These are phyloP conservation scores for Arthrobotrys conoides DNA, from an alignment of 2,329 filamentous ascomycete species.

Conservation along the genomic window DNA sequence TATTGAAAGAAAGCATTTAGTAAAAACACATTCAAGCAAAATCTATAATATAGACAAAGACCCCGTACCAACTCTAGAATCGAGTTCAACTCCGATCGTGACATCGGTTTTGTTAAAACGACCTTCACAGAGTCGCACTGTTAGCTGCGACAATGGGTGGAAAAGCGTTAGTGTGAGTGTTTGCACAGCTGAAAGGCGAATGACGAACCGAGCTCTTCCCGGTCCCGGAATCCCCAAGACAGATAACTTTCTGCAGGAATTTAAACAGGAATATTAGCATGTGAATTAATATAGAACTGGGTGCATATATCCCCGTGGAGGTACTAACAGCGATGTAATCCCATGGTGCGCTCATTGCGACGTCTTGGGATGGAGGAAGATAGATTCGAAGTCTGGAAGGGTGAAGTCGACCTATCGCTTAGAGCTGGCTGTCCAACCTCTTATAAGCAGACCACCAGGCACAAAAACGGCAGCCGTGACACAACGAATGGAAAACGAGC, in stretches of 20 bases:
- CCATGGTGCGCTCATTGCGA: slow-evolving; percentile 78
- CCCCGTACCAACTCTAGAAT: slow-evolving; percentile 70
- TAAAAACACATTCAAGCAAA: not conserved
- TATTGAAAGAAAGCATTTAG: slow-evolving; percentile 1
- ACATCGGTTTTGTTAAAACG: slow-evolving; percentile 78
- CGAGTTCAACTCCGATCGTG: slow-evolving; percentile 80
- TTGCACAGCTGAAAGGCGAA: slow-evolving; percentile 31
- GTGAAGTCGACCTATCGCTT: slow-evolving; percentile 22
- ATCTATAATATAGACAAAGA: slow-evolving; percentile 68
- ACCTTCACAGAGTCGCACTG: slow-evolving; percentile 78
- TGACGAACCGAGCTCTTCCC: slow-evolving; percentile 93
- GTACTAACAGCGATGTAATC: slow-evolving; percentile 84
- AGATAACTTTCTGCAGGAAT: slow-evolving; percentile 81
- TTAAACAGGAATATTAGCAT: slow-evolving; percentile 22
- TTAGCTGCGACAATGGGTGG: slow-evolving; percentile 70
- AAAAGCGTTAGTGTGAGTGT: slow-evolving; percentile 12
- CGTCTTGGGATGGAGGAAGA: slow-evolving; percentile 10
- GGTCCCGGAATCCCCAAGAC: slow-evolving; percentile 95
- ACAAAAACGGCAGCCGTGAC: slow-evolving; percentile 17
- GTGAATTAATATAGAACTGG: not conserved
- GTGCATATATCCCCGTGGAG: not conserved
- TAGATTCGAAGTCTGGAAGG: not conserved
- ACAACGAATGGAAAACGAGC: slow-evolving; percentile 1
- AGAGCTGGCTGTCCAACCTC: slow-evolving; percentile 16
- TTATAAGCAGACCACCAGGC: slow-evolving; percentile 14